Base-by-base conservation (phyloP, 768 basidiomycete genomes). In the Hygrophoropsis aurantiaca region DNA sequence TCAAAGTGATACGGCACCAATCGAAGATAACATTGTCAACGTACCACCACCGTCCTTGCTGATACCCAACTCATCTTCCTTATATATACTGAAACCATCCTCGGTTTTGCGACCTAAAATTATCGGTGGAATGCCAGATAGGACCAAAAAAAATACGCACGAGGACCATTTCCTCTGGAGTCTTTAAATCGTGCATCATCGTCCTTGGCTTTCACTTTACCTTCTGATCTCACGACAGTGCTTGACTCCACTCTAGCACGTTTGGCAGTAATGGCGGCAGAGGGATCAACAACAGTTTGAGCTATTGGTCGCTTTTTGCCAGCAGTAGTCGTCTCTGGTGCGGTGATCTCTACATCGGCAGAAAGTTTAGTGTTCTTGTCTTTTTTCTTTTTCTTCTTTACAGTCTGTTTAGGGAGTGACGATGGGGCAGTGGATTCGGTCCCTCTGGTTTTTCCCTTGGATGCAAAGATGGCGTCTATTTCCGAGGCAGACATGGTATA, bases 381-480 rank as follows among this genome's bases (percentile, higher is more conserved):
- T 47, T 49, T 44, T 47, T 68, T 66, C 59, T 76, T 74, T 53
- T 69, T 75, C 53, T 77, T 75, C 62, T 75, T 76, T 52, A 74
- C 70, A 26, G 59, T 59, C 13, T 51, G 52, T n/a, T 32, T 62
- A 39, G 23, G 54, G 23, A 40, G 47, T 42, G 68, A 66, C 20
- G 70, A 56, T 32, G 73, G 56, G 30, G 62, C 45, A 39, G 49
- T 49, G 18, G 59, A 52, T 18, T 55, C 51, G 15, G 53, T 37
- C 11, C 44, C 47, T 46, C 57, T 64, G 48, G 54, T 42, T 55
- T 72, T 74, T 53, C 68, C 68, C 56, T 77, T 80, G 52, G 73
- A 70, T 33, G 87, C 75, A 65, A 92, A 92, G 59, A 92, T 92
- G 58, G 80, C 81, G 75, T 92, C 90, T 64, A 92, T 92, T 77